Percentiles rank a stretch among this genome's conserved stretches.
These are phyloP conservation scores for Canavalia gladiata DNA, from an alignment of 306 rosid genomes.

Conservation along the genomic window DNA sequence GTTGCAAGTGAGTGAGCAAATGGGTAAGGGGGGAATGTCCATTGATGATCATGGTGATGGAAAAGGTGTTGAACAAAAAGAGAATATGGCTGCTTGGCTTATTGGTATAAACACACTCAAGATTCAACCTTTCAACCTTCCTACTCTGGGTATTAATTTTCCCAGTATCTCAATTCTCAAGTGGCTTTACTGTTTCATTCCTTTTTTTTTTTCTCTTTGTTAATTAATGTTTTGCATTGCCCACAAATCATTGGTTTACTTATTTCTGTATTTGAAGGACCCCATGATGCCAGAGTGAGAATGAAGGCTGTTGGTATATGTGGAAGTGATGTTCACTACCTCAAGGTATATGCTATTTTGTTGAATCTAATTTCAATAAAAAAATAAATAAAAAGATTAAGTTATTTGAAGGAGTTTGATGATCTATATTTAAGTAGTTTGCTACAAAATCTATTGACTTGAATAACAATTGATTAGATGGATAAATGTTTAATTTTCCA, in stretches of 20 bases:
- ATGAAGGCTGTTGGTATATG: constrained; percentile 97
- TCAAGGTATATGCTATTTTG: constrained; percentile 60
- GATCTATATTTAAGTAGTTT: constrained; percentile 11
- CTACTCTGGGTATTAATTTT: constrained; percentile 69
- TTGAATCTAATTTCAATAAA: constrained; percentile 9
- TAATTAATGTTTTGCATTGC: neutral
- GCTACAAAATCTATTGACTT: neutral
- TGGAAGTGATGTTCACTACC: constrained; percentile 95
- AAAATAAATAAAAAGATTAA: neutral
- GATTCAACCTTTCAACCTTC: constrained; percentile 90
- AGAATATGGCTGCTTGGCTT: constrained; percentile 97
- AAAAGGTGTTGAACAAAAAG: constrained; percentile 59
- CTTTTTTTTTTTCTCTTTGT: neutral
- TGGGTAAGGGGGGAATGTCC: constrained; percentile 86
- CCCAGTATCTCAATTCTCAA: neutral
- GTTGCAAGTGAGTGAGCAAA: constrained; percentile 33
- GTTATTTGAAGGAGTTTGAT: constrained; percentile 19
- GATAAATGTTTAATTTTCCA: neutral
- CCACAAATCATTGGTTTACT: constrained; percentile 6
- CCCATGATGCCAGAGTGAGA: constrained; percentile 76
- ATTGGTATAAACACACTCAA: constrained; percentile 73
- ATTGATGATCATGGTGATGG: constrained; percentile 54
- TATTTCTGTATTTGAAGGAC: constrained; percentile 61
- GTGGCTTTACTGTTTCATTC: neutral
- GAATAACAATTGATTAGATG: constrained; percentile 18